These are phyloP conservation scores for Trapa incisa DNA, from an alignment of 345 rosid genomes.

Conservation along the genomic window DNA sequence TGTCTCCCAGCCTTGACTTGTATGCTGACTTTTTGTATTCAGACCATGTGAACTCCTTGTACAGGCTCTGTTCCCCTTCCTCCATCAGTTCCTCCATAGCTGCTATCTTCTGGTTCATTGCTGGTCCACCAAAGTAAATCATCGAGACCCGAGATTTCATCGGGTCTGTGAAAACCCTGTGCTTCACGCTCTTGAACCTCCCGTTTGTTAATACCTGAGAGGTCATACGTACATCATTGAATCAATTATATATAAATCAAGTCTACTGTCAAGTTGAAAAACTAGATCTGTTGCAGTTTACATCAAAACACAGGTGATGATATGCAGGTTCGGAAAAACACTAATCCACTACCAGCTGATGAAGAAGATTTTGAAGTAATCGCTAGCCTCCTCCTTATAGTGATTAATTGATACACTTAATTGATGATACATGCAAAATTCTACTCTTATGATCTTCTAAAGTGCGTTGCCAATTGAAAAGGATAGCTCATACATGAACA, in stretches of 20 bases:
- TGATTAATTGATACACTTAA: not conserved
- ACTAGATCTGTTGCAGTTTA: not conserved
- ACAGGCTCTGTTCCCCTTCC: constrained; percentile 49
- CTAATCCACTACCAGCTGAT: not conserved
- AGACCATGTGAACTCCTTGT: constrained; percentile 76
- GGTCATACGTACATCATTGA: not conserved
- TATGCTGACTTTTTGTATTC: constrained; percentile 72
- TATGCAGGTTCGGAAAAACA: not conserved
- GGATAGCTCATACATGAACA: too few relatives aligned
- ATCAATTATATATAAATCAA: too few relatives aligned
- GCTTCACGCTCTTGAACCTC: constrained; percentile 77
- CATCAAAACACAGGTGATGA: not conserved
- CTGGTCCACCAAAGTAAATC: constrained; percentile 84
- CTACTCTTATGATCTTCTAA: not conserved
- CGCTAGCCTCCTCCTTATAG: not conserved
- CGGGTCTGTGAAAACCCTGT: constrained; percentile 60
- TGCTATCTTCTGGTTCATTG: constrained; percentile 44
- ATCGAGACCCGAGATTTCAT: constrained; percentile 60
- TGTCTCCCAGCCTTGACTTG: constrained; percentile 62
- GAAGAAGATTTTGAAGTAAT: not conserved
- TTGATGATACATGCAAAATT: not conserved
- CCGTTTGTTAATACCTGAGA: constrained; percentile 85
- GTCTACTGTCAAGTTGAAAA: not conserved
- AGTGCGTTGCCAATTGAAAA: not conserved
- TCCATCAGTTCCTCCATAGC: constrained; percentile 39